Evolutionary conservation across 2,329 filamentous ascomycete genomes (phyloP).

Genomic region (Aspergillus sp.): DNA sequence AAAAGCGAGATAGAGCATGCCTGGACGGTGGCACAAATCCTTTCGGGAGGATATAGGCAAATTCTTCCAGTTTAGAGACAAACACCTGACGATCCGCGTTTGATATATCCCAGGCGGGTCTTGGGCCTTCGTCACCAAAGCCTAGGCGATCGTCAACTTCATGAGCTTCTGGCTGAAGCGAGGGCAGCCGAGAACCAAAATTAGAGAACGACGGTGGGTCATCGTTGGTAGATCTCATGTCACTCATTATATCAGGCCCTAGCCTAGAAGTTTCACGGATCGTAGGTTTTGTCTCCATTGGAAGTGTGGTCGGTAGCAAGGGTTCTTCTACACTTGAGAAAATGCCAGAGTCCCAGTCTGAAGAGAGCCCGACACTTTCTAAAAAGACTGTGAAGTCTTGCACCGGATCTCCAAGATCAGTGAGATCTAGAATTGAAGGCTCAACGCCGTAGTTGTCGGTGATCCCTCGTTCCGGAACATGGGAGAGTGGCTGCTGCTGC

Average conservation of each 20-base stretch:
- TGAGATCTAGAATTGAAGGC: constrained; percentile 46
- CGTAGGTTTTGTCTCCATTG: constrained; percentile 37
- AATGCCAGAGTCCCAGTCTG: constrained; percentile 50
- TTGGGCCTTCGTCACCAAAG: constrained; percentile 43
- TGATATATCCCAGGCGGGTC: constrained; percentile 48
- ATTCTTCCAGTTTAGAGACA: constrained; percentile 46
- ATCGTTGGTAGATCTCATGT: constrained; percentile 39
- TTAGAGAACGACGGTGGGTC: constrained; percentile 49
- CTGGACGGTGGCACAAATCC: constrained; percentile 50
- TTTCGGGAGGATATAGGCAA: constrained; percentile 47
- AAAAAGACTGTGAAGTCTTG: constrained; percentile 51
- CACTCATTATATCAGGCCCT: constrained; percentile 40
- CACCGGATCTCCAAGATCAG: constrained; percentile 49
- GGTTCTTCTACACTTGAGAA: constrained; percentile 45
- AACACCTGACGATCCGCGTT: constrained; percentile 48
- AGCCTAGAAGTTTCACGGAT: constrained; percentile 36
- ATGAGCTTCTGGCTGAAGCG: constrained; percentile 47
- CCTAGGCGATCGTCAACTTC: constrained; percentile 46
- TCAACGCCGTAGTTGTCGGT: constrained; percentile 46
- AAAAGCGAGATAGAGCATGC: constrained; percentile 49
- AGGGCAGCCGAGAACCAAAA: constrained; percentile 49
- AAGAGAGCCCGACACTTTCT: constrained; percentile 50
- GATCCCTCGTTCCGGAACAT: constrained; percentile 37
- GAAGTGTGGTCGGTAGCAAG: constrained; percentile 36
- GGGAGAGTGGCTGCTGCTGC: constrained; percentile 33